Conservation (phyloP, 1,284 basidiomycete species). For the Naganishia sp. region DNA sequence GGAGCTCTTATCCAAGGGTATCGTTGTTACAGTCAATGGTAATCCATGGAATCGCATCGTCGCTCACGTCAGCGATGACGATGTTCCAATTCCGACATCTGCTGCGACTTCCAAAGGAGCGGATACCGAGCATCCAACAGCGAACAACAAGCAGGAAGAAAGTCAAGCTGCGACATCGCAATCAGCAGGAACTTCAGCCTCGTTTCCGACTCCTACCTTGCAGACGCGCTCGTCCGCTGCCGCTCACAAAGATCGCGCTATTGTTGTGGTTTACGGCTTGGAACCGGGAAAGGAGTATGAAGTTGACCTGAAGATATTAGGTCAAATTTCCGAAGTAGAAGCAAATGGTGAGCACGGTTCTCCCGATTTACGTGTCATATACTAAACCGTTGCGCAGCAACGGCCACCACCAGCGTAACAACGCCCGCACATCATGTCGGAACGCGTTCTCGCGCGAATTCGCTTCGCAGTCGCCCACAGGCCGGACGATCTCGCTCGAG, state of each 20-base stretch:
- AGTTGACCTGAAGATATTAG: conserved; percentile 53
- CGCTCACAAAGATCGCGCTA: conserved; percentile 43
- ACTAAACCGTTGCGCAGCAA: background rate
- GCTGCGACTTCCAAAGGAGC: background rate
- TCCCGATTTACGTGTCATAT: too few relatives aligned
- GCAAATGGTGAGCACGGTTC: background rate
- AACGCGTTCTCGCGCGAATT: conserved; percentile 51
- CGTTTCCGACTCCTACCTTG: conserved; percentile 17
- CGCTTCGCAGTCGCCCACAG: conserved; percentile 44
- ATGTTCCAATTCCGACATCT: conserved; percentile 25
- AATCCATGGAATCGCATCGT: conserved; percentile 52
- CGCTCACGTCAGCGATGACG: conserved; percentile 51
- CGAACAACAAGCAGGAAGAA: background rate
- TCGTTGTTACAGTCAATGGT: conserved; percentile 52
- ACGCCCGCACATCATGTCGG: conserved; percentile 38
- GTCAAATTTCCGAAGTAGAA: conserved; percentile 18
- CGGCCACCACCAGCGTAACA: conserved; percentile 28
- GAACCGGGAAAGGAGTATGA: conserved; percentile 53
- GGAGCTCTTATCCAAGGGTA: conserved; percentile 51
- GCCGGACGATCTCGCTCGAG: conserved; percentile 52
- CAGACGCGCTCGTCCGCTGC: background rate
- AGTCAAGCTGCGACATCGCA: background rate
- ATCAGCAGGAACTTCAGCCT: conserved; percentile 2
- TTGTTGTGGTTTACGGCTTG: conserved; percentile 52
- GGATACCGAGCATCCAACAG: background rate